phyloP scores from a whole-genome alignment of 1,284 basidiomycete genomes.

The Leccinum huronense region DNA sequence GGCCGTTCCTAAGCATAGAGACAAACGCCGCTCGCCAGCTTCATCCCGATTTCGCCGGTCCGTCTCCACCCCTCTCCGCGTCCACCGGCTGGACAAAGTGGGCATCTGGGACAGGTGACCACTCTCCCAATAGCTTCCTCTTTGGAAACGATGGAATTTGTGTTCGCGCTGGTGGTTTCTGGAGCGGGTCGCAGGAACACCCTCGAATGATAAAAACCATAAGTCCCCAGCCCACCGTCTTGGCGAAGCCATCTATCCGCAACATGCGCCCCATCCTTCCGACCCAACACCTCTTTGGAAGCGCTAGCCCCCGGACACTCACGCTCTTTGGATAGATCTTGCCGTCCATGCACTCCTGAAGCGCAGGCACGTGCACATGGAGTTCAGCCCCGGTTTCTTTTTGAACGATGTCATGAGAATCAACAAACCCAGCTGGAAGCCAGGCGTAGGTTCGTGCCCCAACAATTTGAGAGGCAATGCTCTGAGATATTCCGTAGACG shows the following conservation, averaged over 20 bases:
- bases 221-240: neutral
- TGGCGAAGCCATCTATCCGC: slow-evolving; percentile 9
- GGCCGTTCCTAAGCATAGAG: slow-evolving; percentile 52
- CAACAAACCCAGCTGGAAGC: slow-evolving; percentile 50
- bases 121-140: slow-evolving; percentile 5
- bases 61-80: slow-evolving; percentile 10
- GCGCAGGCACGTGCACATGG: slow-evolving; percentile 48
- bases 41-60: slow-evolving; percentile 34
- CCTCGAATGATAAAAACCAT: slow-evolving; percentile 1
- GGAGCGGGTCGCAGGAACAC: slow-evolving; percentile 26
- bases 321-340: slow-evolving; percentile 58
- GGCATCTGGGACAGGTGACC: slow-evolving; percentile 20
- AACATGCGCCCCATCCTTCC: slow-evolving; percentile 23
- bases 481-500: slow-evolving; percentile 36
- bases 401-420: slow-evolving; percentile 63
- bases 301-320: slow-evolving; percentile 59
- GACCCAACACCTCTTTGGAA: slow-evolving; percentile 53
- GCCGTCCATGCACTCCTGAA: slow-evolving; percentile 51
- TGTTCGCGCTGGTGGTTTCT: slow-evolving; percentile 51
- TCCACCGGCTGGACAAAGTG: slow-evolving; percentile 27
- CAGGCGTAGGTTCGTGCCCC: slow-evolving; percentile 47
- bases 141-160: slow-evolving; percentile 40
- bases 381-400: slow-evolving; percentile 66
- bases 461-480: neutral
- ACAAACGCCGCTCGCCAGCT: slow-evolving; percentile 47